phyloP scores from a whole-genome alignment of 371 early-diverging fungal species.

The Batrachochytrium dendrobatidis region DNA sequence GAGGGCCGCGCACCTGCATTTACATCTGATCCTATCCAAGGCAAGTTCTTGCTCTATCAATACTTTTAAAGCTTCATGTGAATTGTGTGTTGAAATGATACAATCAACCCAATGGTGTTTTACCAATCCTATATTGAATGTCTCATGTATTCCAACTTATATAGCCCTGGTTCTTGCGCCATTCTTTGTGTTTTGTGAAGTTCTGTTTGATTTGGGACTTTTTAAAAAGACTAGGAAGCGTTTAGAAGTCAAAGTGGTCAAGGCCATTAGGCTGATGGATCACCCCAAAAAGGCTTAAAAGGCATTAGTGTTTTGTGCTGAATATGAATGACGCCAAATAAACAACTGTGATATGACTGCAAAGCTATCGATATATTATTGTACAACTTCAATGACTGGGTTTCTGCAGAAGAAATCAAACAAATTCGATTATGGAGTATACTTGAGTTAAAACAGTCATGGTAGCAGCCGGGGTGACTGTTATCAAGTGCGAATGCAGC shows the following conservation, averaged over 20 bases:
- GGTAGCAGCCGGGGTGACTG: no score
- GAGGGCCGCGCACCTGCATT: slow-evolving; percentile 88
- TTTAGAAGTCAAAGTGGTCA: background rate
- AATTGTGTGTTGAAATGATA: no score
- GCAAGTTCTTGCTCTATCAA: slow-evolving; percentile 21
- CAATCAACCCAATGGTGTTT: background rate
- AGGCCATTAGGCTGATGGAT: background rate
- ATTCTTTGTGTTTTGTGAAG: slow-evolving; percentile 87
- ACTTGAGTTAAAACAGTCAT: no score
- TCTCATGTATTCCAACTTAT: background rate
- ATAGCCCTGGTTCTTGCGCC: slow-evolving; percentile 84
- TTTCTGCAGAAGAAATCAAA: no score
- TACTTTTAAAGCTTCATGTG: background rate
- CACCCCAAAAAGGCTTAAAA: no score
- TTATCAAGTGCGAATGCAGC: no score
- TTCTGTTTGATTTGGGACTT: slow-evolving; percentile 69
- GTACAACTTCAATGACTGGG: no score
- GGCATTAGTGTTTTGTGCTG: no score
- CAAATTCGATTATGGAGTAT: no score
- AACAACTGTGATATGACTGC: no score
- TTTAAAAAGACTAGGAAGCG: background rate
- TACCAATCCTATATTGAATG: background rate
- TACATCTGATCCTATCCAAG: slow-evolving; percentile 76
- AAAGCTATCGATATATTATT: no score
- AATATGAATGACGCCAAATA: no score